Evolutionary conservation across 257 asterid species (phyloP).

Genomic region (Capsicum chinense): DNA sequence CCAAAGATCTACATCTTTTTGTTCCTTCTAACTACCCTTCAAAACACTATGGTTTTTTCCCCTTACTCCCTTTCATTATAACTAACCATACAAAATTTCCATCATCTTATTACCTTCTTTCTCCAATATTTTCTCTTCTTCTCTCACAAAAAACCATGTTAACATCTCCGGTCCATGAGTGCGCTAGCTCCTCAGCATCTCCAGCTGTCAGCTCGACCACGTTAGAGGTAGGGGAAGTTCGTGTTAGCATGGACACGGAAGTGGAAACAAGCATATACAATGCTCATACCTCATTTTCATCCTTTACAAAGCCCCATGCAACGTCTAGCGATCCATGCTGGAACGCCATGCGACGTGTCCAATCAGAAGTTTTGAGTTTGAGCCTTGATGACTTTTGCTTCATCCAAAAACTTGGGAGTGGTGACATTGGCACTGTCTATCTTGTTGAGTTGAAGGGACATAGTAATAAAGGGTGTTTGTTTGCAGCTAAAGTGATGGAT

Average conservation of each 20-base stretch:
- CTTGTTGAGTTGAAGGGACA: slow-evolving; percentile 64
- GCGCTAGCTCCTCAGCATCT: slow-evolving; percentile 12
- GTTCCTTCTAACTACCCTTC: slow-evolving; percentile 31
- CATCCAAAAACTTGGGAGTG: slow-evolving; percentile 68
- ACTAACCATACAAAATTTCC: neutral
- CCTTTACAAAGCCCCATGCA: slow-evolving; percentile 36
- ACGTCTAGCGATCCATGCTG: slow-evolving; percentile 29
- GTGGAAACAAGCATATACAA: neutral
- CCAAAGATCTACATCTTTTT: slow-evolving; percentile 34
- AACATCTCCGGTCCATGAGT: slow-evolving; percentile 26
- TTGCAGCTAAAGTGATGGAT: slow-evolving; percentile 84
- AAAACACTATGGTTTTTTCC: neutral
- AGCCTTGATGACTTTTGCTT: slow-evolving; percentile 55
- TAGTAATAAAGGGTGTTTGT: slow-evolving; percentile 43
- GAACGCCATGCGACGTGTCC: slow-evolving; percentile 37
- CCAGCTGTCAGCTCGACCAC: slow-evolving; percentile 30
- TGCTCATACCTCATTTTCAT: neutral
- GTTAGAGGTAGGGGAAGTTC: slow-evolving; percentile 19
- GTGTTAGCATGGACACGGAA: neutral
- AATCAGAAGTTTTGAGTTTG: slow-evolving; percentile 36
- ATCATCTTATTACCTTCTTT: slow-evolving; percentile 3
- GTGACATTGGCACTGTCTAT: slow-evolving; percentile 78
- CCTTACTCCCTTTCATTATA: neutral
- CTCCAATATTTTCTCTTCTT: neutral
- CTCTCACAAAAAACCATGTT: slow-evolving; percentile 36